Evolutionary conservation across 306 rosid genomes (phyloP), one percentile per base, ranked within the genome.

Genomic region (Cicer cuneatum): DNA sequence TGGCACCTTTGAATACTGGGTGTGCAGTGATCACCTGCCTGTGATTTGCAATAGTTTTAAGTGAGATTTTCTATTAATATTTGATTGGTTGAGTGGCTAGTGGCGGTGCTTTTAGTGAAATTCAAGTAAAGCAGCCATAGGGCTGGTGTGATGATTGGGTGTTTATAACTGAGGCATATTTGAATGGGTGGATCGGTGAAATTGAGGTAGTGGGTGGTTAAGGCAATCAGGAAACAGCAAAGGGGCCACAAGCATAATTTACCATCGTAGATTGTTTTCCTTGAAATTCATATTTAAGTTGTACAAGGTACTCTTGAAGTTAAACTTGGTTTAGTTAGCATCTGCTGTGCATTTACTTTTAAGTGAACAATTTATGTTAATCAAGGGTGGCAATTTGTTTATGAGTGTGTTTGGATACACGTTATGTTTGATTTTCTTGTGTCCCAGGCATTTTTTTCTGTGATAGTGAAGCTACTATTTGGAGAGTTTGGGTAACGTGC

Each of bases 291-390:
- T 41, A 38, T 57, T 66, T 51, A 9, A 18, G 33, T 10, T 41
- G 21, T 13, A 45, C 6, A 15, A 15, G 18, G 21, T 67, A 64
- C 67, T 64, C 52, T 39, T 5, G 70, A 78, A 51, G 62, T 46
- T 41, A 15, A 39, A 65, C 53, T 48, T 51, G n/a, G 8, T 65
- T 58, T 46, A 68, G 61, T 51, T 67, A 40, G 73, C 57, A 81
- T 42, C 33, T 15, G 33, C 53, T 42, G 10, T 43, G 38, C 74
- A n/a, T 66, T 18, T 82, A 7, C 49, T 67, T 54, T 19, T 46
- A 53, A 53, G 64, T 39, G 49, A 60, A 48, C 66, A 46, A 10
- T 63, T 74, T 21, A 74, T 40, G 57, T 63, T 83, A 70, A 56
- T 63, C 40, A 69, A 47, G 42, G 53, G 51, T 45, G 59, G 53